Base-by-base conservation (phyloP, 768 basidiomycete genomes). In the Kwoniella heveanensis region DNA sequence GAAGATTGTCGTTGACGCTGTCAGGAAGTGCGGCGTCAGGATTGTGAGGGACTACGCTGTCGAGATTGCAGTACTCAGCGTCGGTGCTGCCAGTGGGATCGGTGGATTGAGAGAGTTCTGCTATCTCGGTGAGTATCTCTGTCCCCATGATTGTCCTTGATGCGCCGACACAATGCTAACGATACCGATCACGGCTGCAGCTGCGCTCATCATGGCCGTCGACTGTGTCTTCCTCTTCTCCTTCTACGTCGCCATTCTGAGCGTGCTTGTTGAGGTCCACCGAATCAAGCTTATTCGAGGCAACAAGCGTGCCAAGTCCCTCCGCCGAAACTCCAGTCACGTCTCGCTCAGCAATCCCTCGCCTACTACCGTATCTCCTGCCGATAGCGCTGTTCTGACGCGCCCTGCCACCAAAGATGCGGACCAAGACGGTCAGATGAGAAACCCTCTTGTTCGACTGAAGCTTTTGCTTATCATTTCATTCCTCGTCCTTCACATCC, bases 41-140 rank as follows among this genome's bases (percentile, higher is more conserved):
- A 93, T 98, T 72, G 86, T 99, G 55, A 84, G 94, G 29, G 96
- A 99, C 78, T 99, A 96, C 67, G 87, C 87, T 3, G 84, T 99
- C 54, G 96, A 99, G 73, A 88, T 98, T 50, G 90, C 87, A 4
- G 92, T 97, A 1, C 85, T 99, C 4, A 81, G 88, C 49, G 85
- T 94, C 47, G 96, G 96, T 1, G 92, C 92, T 1, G 87, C 88
- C 69, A 88, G 87, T 65, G 88, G 88, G 48, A 92, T 97, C 26
- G 88, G 89, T 22, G 95, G 95, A 12, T 82, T 99, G 53, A 87
- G 86, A 66, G 94, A 99, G 80, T 95, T 98, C 67, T 98, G 95
- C 77, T 90, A 92, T 12, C 86, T 97, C 17, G 76, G 75, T 77
- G 60, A 69, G 75, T 67, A 32, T 32, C 13, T 32, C n/a, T n/a